Evolutionary conservation across 2,329 filamentous ascomycete species (phyloP).

Genomic region (Kalaharituber pfeilii): DNA sequence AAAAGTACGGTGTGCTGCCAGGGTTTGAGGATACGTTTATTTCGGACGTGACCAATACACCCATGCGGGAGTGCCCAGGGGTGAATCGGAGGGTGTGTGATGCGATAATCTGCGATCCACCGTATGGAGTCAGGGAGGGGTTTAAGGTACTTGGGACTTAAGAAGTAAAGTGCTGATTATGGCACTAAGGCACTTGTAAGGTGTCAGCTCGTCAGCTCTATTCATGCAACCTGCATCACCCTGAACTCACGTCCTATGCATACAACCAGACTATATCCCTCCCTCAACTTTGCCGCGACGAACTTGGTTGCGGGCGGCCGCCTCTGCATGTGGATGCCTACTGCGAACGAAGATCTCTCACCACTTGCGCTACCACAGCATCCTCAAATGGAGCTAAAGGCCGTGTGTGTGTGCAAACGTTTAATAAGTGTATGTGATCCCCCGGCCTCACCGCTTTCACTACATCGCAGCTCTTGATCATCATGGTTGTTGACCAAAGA

Average conservation of each 20-base stretch:
- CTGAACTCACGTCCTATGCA: slow-evolving; percentile 20
- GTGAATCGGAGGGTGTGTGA: slow-evolving; percentile 46
- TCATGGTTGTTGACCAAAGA: slow-evolving; percentile 1
- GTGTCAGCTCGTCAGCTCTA: slow-evolving; percentile 13
- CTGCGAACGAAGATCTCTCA: slow-evolving; percentile 54
- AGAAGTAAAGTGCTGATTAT: slow-evolving; percentile 44
- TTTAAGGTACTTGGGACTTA: slow-evolving; percentile 68
- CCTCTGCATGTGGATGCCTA: slow-evolving; percentile 94
- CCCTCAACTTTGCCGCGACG: slow-evolving; percentile 64
- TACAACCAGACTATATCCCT: slow-evolving; percentile 53
- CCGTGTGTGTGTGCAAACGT: slow-evolving; percentile 67
- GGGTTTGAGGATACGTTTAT: slow-evolving; percentile 62
- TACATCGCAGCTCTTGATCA: neutral
- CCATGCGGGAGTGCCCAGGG: slow-evolving; percentile 38
- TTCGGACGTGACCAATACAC: slow-evolving; percentile 75
- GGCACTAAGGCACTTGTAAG: slow-evolving; percentile 49
- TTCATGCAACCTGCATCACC: slow-evolving; percentile 3
- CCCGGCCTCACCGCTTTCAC: too few relatives aligned
- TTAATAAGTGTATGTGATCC: slow-evolving; percentile 59
- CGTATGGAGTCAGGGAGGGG: slow-evolving; percentile 87
- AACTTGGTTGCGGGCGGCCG: slow-evolving; percentile 64
- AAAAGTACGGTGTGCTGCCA: slow-evolving; percentile 55
- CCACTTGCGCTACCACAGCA: slow-evolving; percentile 41
- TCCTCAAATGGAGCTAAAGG: slow-evolving; percentile 53
- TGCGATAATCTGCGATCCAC: slow-evolving; percentile 86